A percentile compares a stretch with the other conserved stretches of the same genome.
Evolutionary conservation across 2,329 filamentous ascomycete species (phyloP).

Genomic region (Aspergillus bombycis): DNA sequence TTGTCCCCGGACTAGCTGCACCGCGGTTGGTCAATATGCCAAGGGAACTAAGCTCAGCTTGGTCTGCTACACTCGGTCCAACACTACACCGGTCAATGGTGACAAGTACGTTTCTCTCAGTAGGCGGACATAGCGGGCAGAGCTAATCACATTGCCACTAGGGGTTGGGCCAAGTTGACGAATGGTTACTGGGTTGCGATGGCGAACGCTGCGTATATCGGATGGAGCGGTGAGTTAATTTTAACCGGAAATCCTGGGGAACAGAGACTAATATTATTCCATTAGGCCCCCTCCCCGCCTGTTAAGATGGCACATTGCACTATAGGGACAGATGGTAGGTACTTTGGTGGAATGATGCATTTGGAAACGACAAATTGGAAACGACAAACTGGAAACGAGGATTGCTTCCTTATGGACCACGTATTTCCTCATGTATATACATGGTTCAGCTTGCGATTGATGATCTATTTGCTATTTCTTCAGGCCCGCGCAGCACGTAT

Average conservation of each 20-base stretch:
- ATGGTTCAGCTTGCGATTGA: too few relatives aligned
- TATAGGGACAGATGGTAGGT: too few relatives aligned
- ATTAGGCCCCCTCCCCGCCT: not conserved
- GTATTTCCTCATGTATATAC: too few relatives aligned
- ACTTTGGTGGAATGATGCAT: too few relatives aligned
- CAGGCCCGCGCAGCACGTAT: too few relatives aligned
- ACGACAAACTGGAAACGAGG: too few relatives aligned
- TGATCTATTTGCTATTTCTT: too few relatives aligned
- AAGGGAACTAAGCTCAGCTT: not conserved
- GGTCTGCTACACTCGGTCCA: not conserved
- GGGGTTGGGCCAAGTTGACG: not conserved
- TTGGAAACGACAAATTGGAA: too few relatives aligned
- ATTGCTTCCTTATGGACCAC: too few relatives aligned
- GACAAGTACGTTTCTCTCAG: not conserved
- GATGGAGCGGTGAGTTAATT: not conserved
- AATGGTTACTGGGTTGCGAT: not conserved
- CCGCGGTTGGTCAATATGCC: not conserved
- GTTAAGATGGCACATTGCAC: not conserved
- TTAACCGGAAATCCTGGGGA: not conserved
- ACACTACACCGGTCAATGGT: not conserved
- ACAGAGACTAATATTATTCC: not conserved
- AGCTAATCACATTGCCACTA: not conserved
- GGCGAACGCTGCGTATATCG: not conserved
- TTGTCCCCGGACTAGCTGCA: not conserved
- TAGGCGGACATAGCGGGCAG: rapidly evolving